These are phyloP conservation scores for Pyropia haitanensis DNA, from an alignment of 23 red algal genomes.

Conservation along the genomic window DNA sequence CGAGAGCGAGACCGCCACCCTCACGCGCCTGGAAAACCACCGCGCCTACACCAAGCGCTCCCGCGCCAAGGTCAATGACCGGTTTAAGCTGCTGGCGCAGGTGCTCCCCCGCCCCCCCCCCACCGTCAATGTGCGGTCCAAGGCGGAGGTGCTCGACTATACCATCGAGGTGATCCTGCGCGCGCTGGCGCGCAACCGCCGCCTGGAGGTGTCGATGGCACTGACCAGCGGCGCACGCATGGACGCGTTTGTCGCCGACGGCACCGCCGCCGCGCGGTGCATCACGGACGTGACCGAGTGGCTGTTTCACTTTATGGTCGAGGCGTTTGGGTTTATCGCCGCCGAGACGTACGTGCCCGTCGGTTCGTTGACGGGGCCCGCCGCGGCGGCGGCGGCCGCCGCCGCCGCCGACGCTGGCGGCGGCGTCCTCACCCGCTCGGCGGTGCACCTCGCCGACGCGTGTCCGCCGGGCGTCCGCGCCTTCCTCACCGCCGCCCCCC, in stretches of 20 bases:
- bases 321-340: too few species aligned
- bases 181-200: constrained; percentile 24
- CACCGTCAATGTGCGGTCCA: constrained; percentile 40
- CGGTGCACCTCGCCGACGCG: too few species aligned
- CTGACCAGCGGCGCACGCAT: constrained; percentile 31
- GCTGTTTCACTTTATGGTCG: too few species aligned
- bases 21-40: constrained; percentile 38
- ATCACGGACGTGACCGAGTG: too few species aligned
- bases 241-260: constrained; percentile 20
- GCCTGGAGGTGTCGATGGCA: constrained; percentile 41
- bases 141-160: constrained; percentile 64
- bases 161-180: constrained; percentile 46
- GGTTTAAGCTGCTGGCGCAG: constrained; percentile 44
- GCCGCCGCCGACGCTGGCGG: too few species aligned
- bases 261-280: constrained; percentile 25
- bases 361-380: too few species aligned
- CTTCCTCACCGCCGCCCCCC: too few species aligned
- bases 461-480: too few species aligned
- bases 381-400: too few species aligned
- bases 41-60: constrained; percentile 55
- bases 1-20: constrained; percentile 2
- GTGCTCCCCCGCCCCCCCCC: constrained; percentile 57
- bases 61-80: constrained; percentile 44
- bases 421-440: too few species aligned
- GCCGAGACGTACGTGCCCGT: too few species aligned